Conservation (phyloP, 108 stramenopile species). For the Schizochytrium sp. region DNA sequence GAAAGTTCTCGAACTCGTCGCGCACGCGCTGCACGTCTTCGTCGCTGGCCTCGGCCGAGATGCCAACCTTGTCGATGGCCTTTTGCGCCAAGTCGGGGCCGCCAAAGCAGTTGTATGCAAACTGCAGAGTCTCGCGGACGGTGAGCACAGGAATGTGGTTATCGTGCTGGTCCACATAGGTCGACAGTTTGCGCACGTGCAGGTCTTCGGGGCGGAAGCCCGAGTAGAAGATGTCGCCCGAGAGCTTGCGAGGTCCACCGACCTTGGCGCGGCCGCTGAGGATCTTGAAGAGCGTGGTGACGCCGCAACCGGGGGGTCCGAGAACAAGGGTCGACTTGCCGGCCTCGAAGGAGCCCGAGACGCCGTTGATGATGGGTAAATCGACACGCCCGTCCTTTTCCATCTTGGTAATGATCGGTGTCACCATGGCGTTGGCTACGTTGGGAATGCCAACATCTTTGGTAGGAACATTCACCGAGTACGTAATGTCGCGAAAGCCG, state of each 20-base stretch:
- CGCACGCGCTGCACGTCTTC: neutral
- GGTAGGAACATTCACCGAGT: neutral
- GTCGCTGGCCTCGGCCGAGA: neutral
- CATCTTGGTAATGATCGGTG: neutral
- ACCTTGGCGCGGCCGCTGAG: neutral
- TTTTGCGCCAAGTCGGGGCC: neutral
- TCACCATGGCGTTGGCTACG: neutral
- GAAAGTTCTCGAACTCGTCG: neutral
- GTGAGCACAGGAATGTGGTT: slow-evolving; percentile 17
- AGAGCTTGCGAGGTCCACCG: neutral
- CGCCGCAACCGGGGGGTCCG: neutral
- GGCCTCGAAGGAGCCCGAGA: neutral
- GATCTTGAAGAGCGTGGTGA: neutral
- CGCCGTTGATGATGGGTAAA: neutral
- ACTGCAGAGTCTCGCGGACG: slow-evolving; percentile 25
- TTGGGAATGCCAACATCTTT: neutral
- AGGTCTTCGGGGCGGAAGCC: neutral
- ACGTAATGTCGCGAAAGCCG: neutral
- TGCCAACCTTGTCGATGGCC: neutral
- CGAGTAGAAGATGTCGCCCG: neutral
- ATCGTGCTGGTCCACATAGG: slow-evolving; percentile 12
- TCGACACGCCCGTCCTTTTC: neutral
- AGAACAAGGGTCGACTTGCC: neutral
- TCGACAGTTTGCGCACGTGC: slow-evolving; percentile 29
- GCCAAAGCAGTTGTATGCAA: neutral